A percentile compares a stretch with the other conserved stretches of the same genome.
These are phyloP conservation scores for Coemansia sp. DNA, from an alignment of 371 early-diverging fungal species.

Conservation along the genomic window DNA sequence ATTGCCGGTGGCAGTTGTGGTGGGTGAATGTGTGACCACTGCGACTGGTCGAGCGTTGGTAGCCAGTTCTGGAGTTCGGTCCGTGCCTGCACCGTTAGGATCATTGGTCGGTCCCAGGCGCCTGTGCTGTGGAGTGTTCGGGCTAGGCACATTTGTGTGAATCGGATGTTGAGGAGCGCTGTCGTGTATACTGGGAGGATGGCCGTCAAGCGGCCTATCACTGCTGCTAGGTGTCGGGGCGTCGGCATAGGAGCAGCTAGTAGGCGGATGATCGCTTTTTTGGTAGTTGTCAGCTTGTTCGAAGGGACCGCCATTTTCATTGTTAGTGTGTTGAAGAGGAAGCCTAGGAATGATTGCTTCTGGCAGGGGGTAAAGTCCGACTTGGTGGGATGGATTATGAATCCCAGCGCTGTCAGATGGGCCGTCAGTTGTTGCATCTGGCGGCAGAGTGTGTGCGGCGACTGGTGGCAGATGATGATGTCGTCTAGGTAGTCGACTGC, in stretches of 20 bases:
- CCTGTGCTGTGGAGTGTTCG: not conserved
- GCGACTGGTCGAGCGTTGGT: not conserved
- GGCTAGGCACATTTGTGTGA: not conserved
- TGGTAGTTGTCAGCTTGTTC: not conserved
- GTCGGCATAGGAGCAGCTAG: no score
- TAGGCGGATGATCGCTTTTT: not conserved
- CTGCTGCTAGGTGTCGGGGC: conserved; percentile 8
- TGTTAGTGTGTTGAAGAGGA: not conserved
- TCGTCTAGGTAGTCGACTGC: conserved; percentile 37
- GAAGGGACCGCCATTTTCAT: conserved; percentile 4
- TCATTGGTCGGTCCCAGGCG: not conserved
- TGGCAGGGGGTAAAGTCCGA: conserved; percentile 3
- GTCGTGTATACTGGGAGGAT: not conserved
- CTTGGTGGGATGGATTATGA: conserved; percentile 17
- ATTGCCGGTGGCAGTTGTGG: not conserved
- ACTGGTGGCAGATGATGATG: conserved; percentile 3
- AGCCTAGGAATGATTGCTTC: not conserved
- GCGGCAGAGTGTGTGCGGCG: not conserved
- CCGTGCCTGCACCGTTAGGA: not conserved
- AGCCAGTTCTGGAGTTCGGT: not conserved
- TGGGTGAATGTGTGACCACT: not conserved
- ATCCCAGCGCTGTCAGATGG: conserved; percentile 14
- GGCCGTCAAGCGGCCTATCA: conserved; percentile 20
- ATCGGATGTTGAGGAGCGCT: not conserved
- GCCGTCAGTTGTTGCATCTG: conserved; percentile 1